Evolutionary conservation across 2,329 filamentous ascomycete species (phyloP).

Genomic region (Hymenoscyphus infarciens): DNA sequence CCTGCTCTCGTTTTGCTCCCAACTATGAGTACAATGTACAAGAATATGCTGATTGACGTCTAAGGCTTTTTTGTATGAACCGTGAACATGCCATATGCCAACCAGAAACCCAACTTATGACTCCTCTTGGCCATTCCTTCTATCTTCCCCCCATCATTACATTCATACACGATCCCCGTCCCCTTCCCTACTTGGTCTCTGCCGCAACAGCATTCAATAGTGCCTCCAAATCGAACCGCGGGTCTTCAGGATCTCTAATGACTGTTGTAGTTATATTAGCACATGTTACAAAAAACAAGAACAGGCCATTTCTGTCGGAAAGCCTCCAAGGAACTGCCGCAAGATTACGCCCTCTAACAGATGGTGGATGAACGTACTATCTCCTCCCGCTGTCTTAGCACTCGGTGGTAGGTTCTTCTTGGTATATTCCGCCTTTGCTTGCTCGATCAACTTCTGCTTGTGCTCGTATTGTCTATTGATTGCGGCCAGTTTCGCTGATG

Average conservation of each 20-base stretch:
- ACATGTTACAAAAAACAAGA: not conserved
- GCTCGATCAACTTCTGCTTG: constrained; percentile 85
- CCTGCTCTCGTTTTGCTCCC: constrained; percentile 22
- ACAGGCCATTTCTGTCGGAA: not conserved
- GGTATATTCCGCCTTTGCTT: constrained; percentile 87
- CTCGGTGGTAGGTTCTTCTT: constrained; percentile 64
- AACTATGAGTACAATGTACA: constrained; percentile 39
- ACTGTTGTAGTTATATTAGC: constrained; percentile 43
- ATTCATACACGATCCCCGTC: constrained; percentile 15
- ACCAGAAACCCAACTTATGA: constrained; percentile 16
- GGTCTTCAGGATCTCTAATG: constrained; percentile 73
- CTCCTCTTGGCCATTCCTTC: constrained; percentile 23
- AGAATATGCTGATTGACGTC: constrained; percentile 35
- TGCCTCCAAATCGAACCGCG: constrained; percentile 91
- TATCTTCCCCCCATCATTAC: constrained; percentile 30
- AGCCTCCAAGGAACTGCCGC: not conserved
- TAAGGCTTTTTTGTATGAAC: constrained; percentile 33
- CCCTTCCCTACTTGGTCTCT: constrained; percentile 35
- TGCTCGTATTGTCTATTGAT: constrained; percentile 81
- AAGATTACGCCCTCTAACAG: not conserved
- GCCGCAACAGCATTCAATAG: constrained; percentile 63
- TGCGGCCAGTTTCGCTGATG: constrained; percentile 65
- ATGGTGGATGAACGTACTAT: constrained; percentile 33
- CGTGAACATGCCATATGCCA: constrained; percentile 26
- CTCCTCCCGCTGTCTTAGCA: constrained; percentile 36